These are phyloP conservation scores for Candida ipomoeae DNA, from an alignment of 805 yeast genomes.

Conservation along the genomic window DNA sequence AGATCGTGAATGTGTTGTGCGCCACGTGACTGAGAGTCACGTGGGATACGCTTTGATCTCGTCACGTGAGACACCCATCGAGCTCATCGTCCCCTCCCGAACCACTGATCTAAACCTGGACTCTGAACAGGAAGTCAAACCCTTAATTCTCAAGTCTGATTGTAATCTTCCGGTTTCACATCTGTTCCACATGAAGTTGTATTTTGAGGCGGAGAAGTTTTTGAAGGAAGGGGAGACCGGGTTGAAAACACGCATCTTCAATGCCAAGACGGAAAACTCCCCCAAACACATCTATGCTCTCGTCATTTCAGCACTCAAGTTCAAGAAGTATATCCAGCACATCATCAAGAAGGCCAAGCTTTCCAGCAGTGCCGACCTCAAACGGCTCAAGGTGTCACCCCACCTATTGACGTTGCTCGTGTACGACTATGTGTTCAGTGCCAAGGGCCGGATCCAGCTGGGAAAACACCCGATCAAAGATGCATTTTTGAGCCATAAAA, in stretches of 20 bases:
- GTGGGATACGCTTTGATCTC: neutral
- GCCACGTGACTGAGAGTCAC: neutral
- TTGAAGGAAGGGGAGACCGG: conserved; percentile 24
- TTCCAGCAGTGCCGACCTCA: conserved; percentile 43
- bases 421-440: conserved; percentile 76
- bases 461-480: conserved; percentile 87
- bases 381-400: conserved; percentile 43
- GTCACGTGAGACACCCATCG: neutral
- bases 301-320: conserved; percentile 71
- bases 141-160: no score
- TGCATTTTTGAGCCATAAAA: conserved; percentile 69
- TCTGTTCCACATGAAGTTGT: conserved; percentile 31
- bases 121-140: no score
- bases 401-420: conserved; percentile 60
- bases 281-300: conserved; percentile 88
- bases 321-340: conserved; percentile 56
- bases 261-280: conserved; percentile 38
- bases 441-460: conserved; percentile 78
- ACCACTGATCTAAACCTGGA: no score
- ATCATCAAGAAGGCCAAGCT: conserved; percentile 67
- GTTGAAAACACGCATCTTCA: conserved; percentile 37
- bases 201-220: conserved; percentile 42
- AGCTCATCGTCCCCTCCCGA: neutral
- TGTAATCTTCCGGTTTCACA: no score
- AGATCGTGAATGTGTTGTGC: conserved; percentile 1